phyloP scores from a whole-genome alignment of 768 basidiomycete genomes.

The Mycena filopes region DNA sequence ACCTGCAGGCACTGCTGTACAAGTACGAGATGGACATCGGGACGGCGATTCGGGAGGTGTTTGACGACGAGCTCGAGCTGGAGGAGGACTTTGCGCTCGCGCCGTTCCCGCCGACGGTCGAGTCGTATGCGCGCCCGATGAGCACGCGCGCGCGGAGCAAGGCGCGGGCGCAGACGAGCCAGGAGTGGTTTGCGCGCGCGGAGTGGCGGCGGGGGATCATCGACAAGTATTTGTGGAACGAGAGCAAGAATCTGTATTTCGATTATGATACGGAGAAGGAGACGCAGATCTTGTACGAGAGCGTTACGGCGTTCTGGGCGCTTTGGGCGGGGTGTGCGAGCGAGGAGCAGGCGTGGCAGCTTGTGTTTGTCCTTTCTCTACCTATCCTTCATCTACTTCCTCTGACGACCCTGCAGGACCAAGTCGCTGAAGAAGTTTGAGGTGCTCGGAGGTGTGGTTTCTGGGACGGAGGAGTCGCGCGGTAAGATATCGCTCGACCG shows the following conservation, averaged over 20 bases:
- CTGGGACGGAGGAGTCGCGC: slow-evolving; percentile 95
- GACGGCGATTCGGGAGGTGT: slow-evolving; percentile 96
- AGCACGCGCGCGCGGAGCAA: slow-evolving; percentile 64
- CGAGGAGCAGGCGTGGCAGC: slow-evolving; percentile 92
- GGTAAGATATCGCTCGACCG: slow-evolving; percentile 96
- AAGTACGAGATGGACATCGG: slow-evolving; percentile 99
- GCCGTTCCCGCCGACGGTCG: slow-evolving; percentile 88
- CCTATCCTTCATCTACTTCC: slow-evolving; percentile 9
- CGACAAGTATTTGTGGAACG: slow-evolving; percentile 97
- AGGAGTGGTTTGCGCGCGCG: slow-evolving; percentile 94
- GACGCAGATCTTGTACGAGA: slow-evolving; percentile 94
- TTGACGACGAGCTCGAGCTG: slow-evolving; percentile 90
- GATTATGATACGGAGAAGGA: slow-evolving; percentile 95
- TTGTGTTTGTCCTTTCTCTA: slow-evolving; percentile 73
- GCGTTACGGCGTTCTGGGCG: slow-evolving; percentile 96
- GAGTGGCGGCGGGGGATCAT: slow-evolving; percentile 86
- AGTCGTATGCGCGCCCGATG: slow-evolving; percentile 71
- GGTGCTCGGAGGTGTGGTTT: slow-evolving; percentile 93
- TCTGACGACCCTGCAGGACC: slow-evolving; percentile 59
- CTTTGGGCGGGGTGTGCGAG: slow-evolving; percentile 98
- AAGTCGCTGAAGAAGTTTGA: slow-evolving; percentile 95
- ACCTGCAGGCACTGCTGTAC: slow-evolving; percentile 94
- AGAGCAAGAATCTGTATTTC: slow-evolving; percentile 92
- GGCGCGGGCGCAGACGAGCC: slow-evolving; percentile 73
- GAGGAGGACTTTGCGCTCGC: slow-evolving; percentile 93